Conservation (phyloP, 768 basidiomycete genomes). For the Mycena rosella region DNA sequence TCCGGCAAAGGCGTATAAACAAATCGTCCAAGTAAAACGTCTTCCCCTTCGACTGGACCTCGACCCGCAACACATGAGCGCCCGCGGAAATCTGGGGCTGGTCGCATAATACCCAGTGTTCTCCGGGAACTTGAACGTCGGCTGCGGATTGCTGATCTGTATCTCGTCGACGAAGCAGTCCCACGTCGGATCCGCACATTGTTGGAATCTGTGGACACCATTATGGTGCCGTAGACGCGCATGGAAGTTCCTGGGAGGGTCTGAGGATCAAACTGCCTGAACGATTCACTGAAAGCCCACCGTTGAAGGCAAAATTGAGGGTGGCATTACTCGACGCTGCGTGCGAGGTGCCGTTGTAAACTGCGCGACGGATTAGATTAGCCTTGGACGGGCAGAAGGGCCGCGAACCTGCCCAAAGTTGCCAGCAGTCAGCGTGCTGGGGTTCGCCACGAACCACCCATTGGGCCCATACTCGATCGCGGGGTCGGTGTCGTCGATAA, state of each 20-base stretch:
- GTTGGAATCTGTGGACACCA: constrained; percentile 19
- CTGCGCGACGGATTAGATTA: no score
- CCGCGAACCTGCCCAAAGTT: no score
- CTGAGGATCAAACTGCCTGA: not conserved
- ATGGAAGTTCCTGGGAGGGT: constrained; percentile 45
- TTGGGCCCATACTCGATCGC: constrained; percentile 18
- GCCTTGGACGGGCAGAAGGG: no score
- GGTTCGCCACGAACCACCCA: constrained; percentile 26
- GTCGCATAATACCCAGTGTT: constrained; percentile 49
- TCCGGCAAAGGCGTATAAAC: constrained; percentile 37
- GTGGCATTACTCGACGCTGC: constrained; percentile 1
- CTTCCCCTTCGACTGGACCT: constrained; percentile 41
- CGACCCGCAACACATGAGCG: constrained; percentile 44
- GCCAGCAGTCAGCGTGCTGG: constrained; percentile 2
- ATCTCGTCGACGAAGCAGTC: constrained; percentile 47
- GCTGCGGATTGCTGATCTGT: constrained; percentile 34
- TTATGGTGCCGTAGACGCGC: constrained; percentile 41
- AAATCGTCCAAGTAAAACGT: constrained; percentile 48
- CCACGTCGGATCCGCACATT: constrained; percentile 45
- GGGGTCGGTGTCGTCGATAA: constrained; percentile 33
- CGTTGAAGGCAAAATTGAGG: constrained; percentile 24
- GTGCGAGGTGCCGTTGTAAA: constrained; percentile 26
- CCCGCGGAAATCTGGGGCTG: constrained; percentile 38
- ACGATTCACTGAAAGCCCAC: no score
- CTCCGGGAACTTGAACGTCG: constrained; percentile 40